phyloP scores from a whole-genome alignment of 768 basidiomycete genomes.

The Macrolepiota albuminosa region DNA sequence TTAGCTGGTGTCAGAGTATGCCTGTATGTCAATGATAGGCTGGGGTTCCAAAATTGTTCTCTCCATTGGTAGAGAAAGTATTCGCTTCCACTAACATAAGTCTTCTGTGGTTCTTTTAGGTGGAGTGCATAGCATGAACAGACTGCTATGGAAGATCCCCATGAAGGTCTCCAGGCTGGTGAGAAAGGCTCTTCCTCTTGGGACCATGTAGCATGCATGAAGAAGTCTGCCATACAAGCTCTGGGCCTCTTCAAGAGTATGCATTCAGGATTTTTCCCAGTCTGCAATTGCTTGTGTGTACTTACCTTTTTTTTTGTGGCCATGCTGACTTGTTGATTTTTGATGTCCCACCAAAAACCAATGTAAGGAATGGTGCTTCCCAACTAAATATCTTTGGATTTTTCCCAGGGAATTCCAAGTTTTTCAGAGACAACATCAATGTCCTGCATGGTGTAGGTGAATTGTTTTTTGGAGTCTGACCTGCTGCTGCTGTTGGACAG shows the following conservation, averaged over 20 bases:
- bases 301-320: not conserved
- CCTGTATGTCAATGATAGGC: slow-evolving; percentile 17
- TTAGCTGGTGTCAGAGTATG: slow-evolving; percentile 8
- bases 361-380: too few species aligned
- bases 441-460: not conserved
- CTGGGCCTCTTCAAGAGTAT: too few species aligned
- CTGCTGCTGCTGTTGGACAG: too few species aligned
- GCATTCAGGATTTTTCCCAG: too few species aligned
- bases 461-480: not conserved
- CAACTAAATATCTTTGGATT: too few species aligned
- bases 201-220: not conserved
- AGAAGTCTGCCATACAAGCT: not conserved
- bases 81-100: slow-evolving; percentile 30
- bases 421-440: not conserved
- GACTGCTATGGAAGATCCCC: slow-evolving; percentile 18
- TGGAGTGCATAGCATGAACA: slow-evolving; percentile 1
- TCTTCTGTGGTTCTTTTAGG: slow-evolving; percentile 16
- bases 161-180: slow-evolving; percentile 30
- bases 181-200: too few species aligned
- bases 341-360: not conserved
- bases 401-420: too few species aligned
- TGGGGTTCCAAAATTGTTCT: slow-evolving; percentile 24
- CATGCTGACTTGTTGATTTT: not conserved
- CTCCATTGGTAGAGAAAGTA: slow-evolving; percentile 11
- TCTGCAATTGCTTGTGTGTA: not conserved